Percentiles rank a stretch among this genome's conserved stretches.
Evolutionary conservation across 129 eudicot genomes (phyloP).

Genomic region (Flaveria bidentis): DNA sequence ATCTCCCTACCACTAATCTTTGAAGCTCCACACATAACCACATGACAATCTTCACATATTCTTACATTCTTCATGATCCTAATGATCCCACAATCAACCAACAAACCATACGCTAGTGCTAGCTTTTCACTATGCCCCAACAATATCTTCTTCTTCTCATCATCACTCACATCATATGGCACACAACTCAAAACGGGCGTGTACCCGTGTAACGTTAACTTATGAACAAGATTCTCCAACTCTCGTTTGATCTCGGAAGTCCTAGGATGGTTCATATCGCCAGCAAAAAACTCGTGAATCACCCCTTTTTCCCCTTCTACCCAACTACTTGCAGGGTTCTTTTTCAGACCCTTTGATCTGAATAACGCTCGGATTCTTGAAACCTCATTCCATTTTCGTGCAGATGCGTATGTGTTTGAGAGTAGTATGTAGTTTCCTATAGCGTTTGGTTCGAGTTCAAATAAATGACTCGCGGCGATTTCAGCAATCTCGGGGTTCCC

Average conservation of each 20-base stretch:
- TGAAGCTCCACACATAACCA: slow-evolving; percentile 51
- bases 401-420: slow-evolving; percentile 59
- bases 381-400: slow-evolving; percentile 51
- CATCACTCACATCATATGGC: slow-evolving; percentile 47
- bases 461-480: slow-evolving; percentile 47
- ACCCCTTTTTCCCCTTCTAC: slow-evolving; percentile 48
- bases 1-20: slow-evolving; percentile 48
- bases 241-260: slow-evolving; percentile 28
- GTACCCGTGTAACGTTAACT: slow-evolving; percentile 43
- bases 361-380: slow-evolving; percentile 46
- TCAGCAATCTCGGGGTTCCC: slow-evolving; percentile 47
- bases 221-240: slow-evolving; percentile 44
- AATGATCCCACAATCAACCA: slow-evolving; percentile 38
- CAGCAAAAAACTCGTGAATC: slow-evolving; percentile 56
- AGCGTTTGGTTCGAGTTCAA: slow-evolving; percentile 61
- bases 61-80: slow-evolving; percentile 57
- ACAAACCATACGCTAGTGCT: slow-evolving; percentile 54
- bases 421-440: slow-evolving; percentile 53
- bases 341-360: slow-evolving; percentile 49
- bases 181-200: slow-evolving; percentile 43
- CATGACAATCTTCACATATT: slow-evolving; percentile 63
- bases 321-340: slow-evolving; percentile 58
- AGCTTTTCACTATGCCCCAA: slow-evolving; percentile 57
- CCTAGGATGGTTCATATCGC: slow-evolving; percentile 41
- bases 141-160: slow-evolving; percentile 52